Evolutionary conservation across 202 grass and related monocot species (phyloP).

Genomic region (Setaria viridis): DNA sequence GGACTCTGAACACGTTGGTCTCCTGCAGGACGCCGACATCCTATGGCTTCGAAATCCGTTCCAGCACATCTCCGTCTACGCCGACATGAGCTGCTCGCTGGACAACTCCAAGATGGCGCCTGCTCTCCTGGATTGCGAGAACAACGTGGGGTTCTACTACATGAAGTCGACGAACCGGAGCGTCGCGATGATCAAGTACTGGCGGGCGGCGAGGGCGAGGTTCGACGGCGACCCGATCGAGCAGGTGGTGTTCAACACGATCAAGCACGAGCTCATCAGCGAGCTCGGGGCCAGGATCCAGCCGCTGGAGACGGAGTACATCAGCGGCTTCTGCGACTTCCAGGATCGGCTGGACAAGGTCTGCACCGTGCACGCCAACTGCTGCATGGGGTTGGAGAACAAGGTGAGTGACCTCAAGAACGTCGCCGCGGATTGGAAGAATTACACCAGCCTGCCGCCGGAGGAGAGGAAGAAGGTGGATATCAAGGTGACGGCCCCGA

Average conservation of each 20-base stretch:
- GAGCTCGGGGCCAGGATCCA: constrained; percentile 43
- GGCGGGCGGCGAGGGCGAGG: constrained; percentile 45
- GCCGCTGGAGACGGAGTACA: constrained; percentile 45
- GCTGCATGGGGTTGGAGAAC: constrained; percentile 54
- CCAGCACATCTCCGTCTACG: constrained; percentile 22
- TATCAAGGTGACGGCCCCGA: constrained; percentile 39
- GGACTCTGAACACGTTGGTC: not conserved
- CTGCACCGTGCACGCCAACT: constrained; percentile 70
- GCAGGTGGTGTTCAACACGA: constrained; percentile 50
- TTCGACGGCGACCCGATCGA: constrained; percentile 45
- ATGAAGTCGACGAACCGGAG: constrained; percentile 46
- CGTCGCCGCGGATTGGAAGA: constrained; percentile 52
- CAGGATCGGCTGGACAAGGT: constrained; percentile 42
- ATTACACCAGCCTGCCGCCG: constrained; percentile 39
- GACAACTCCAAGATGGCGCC: constrained; percentile 19
- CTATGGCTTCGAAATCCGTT: constrained; percentile 55
- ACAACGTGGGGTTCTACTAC: constrained; percentile 65
- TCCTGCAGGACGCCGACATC: constrained; percentile 57
- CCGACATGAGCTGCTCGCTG: constrained; percentile 32
- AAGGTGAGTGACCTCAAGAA: constrained; percentile 63
- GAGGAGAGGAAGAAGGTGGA: constrained; percentile 28
- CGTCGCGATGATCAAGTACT: constrained; percentile 48
- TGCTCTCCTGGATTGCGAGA: constrained; percentile 10
- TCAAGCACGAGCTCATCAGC: constrained; percentile 51
- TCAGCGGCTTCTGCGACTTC: constrained; percentile 60